These are phyloP conservation scores for Tephrocybe rancida DNA, from an alignment of 768 basidiomycete genomes.

Conservation along the genomic window DNA sequence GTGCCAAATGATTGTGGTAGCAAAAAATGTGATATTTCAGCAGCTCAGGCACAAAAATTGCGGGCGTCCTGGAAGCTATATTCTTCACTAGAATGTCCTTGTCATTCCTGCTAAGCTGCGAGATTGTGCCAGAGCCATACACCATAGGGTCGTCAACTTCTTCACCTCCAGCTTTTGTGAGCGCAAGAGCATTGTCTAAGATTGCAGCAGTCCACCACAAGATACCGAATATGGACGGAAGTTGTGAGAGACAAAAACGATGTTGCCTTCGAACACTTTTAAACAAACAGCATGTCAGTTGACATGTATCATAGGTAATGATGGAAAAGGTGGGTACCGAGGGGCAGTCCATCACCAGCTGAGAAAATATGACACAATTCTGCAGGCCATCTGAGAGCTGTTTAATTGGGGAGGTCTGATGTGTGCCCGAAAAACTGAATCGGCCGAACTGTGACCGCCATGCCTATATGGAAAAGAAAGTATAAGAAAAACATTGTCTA, in stretches of 20 bases:
- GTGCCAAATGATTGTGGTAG: no score
- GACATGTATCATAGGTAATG: not conserved
- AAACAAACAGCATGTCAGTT: slow-evolving; percentile 86
- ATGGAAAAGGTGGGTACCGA: slow-evolving; percentile 49
- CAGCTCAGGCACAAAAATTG: no score
- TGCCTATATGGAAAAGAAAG: slow-evolving; percentile 44
- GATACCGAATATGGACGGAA: slow-evolving; percentile 73
- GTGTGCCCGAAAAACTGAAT: slow-evolving; percentile 92
- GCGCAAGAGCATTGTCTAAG: no score
- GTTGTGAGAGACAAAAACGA: slow-evolving; percentile 99
- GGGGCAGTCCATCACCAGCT: slow-evolving; percentile 95
- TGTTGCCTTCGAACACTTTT: slow-evolving; percentile 96
- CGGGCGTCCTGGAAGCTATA: no score
- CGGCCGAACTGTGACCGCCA: slow-evolving; percentile 96
- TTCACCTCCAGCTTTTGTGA: no score
- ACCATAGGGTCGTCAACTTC: no score
- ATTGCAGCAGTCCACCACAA: slow-evolving; percentile 1
- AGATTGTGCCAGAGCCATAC: no score
- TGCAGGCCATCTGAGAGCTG: slow-evolving; percentile 95
- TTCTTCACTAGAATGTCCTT: no score
- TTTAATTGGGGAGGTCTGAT: slow-evolving; percentile 92
- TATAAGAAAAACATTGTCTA: not conserved
- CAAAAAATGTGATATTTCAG: no score
- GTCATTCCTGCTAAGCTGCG: no score
- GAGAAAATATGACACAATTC: slow-evolving; percentile 97